Evolutionary conservation across 2,329 filamentous ascomycete genomes (phyloP).

Genomic region (Verticillium nubilum): DNA sequence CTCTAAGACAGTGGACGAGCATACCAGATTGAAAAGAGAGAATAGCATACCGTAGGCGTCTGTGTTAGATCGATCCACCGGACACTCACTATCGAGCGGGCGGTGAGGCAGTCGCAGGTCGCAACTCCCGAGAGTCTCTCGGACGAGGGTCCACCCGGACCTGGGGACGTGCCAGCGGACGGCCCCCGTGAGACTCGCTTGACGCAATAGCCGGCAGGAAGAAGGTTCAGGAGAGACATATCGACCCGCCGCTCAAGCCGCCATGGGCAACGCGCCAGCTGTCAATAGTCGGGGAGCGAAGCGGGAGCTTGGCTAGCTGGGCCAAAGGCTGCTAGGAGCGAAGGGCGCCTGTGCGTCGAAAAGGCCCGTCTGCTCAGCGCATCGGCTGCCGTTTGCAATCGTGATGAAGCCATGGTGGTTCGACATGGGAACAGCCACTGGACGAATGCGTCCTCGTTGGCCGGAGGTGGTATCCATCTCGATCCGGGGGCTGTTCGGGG

Average conservation of each 20-base stretch:
- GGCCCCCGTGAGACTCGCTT: background rate
- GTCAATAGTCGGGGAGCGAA: background rate
- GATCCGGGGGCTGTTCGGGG: background rate
- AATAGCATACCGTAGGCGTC: background rate
- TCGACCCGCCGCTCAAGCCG: background rate
- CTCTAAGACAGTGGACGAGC: background rate
- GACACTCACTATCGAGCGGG: background rate
- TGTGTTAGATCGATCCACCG: background rate
- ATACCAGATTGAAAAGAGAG: background rate
- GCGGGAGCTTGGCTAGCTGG: background rate
- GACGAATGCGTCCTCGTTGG: background rate
- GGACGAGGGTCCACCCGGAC: background rate
- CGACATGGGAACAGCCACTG: background rate
- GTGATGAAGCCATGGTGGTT: background rate
- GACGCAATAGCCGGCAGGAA: background rate
- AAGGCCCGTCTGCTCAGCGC: background rate
- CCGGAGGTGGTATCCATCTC: background rate
- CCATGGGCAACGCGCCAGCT: background rate
- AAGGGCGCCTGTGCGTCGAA: background rate
- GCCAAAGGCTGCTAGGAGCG: background rate
- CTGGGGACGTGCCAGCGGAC: background rate
- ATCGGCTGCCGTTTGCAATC: background rate
- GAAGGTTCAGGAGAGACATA: background rate
- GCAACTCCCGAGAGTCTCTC: background rate
- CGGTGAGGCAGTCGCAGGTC: background rate